These are phyloP conservation scores for Solanum hybrid DNA, from an alignment of 305 asterid genomes.

Conservation along the genomic window DNA sequence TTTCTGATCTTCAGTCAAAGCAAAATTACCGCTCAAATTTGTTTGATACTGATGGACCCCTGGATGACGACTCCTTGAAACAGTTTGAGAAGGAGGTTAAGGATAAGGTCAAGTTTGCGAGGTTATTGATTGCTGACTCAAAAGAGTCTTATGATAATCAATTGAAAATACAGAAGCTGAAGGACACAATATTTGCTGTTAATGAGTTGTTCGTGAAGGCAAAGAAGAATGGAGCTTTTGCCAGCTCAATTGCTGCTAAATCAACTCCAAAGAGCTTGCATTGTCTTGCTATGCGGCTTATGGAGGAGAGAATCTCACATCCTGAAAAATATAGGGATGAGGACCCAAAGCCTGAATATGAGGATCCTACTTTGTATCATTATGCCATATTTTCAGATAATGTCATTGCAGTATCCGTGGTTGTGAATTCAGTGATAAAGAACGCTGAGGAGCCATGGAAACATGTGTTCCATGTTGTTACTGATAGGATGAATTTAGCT, in stretches of 20 bases:
- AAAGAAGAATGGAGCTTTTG: conserved; percentile 61
- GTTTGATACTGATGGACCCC: conserved; percentile 52
- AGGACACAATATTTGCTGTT: conserved; percentile 67
- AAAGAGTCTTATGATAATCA: conserved; percentile 71
- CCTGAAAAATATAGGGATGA: conserved; percentile 57
- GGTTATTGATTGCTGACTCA: conserved; percentile 56
- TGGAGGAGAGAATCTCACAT: conserved; percentile 69
- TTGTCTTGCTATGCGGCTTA: conserved; percentile 67
- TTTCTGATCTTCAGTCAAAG: conserved; percentile 43
- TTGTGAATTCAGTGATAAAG: conserved; percentile 53
- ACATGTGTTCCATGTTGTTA: conserved; percentile 61
- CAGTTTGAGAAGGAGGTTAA: conserved; percentile 74
- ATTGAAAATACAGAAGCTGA: conserved; percentile 61
- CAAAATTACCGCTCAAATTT: conserved; percentile 37
- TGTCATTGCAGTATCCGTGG: conserved; percentile 64
- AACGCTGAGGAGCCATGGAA: conserved; percentile 69
- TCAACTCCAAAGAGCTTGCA: conserved; percentile 81
- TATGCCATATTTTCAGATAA: conserved; percentile 65
- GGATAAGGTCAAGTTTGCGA: conserved; percentile 56
- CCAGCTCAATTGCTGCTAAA: conserved; percentile 57
- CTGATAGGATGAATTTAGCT: conserved; percentile 61
- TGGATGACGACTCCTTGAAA: conserved; percentile 63
- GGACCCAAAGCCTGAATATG: conserved; percentile 45
- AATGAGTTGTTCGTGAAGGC: conserved; percentile 65
- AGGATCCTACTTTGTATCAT: conserved; percentile 60